Evolutionary conservation across 352 stramenopile species (phyloP), one percentile per base, ranked within the genome.

Genomic region (Phytophthora pini): DNA sequence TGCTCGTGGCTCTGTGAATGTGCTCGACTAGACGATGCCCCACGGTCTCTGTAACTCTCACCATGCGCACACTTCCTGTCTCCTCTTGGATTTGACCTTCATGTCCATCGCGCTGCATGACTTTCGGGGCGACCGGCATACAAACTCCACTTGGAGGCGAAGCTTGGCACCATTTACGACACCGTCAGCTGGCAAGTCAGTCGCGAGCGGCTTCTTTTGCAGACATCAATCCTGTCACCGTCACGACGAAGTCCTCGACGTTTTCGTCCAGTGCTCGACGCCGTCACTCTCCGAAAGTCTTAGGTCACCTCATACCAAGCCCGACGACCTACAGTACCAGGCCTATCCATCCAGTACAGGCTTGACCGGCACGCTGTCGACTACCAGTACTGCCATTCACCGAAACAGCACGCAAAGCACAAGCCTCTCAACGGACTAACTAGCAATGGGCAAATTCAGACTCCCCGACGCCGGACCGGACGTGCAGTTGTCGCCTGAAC

Each of bases 401-500:
- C 31, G 47, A 59, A 60, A 62, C 44, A 58, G 6, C 46, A 9
- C 40, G 32, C 8, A 63, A 29, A 8, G 29, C 51, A 36, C 57
- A 66, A 46, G 40, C 22, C 20, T 27, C 47, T 40, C 36, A 1
- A 61, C 15, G 39, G 20, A 61, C 15, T 57, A 38, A n/a, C 38
- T 29, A 57, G 29, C 4, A 17, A 72, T 72, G 64, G 57, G 56
- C 50, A 75, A 70, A 65, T 76, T 77, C 54, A 64, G 72, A 62
- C 53, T 72, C 7, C 56, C 65, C 17, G 65, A 72, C 32, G 51
- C 29, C 44, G 47, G 52, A n/a, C 64, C 64, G 8, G 50, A 48
- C 4, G 26, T 76, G 12, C 17, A 54, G 17, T 43, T 79, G 32
- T 51, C 63, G 0, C 44, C 54, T 0, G 59, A 77, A 17, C 53